These are phyloP conservation scores for Suhomyces wounanorum DNA, from an alignment of 1,139 yeast species.

Conservation along the genomic window DNA sequence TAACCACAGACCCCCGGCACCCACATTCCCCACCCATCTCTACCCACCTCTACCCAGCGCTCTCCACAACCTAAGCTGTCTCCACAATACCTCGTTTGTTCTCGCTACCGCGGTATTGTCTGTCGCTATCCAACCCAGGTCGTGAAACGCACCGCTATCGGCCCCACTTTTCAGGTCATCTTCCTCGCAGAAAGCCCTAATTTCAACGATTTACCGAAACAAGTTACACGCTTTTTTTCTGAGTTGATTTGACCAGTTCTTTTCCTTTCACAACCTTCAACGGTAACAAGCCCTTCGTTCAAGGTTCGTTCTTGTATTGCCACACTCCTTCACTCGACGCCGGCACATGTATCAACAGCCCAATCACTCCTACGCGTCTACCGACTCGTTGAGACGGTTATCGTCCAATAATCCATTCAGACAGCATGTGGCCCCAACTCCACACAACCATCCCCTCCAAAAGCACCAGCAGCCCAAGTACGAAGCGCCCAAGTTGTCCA, in stretches of 20 bases:
- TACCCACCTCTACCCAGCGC: too few relatives aligned
- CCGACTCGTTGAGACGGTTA: slow-evolving; percentile 48
- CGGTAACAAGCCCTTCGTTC: neutral
- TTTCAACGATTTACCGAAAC: neutral
- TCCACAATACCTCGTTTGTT: neutral
- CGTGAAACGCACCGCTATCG: neutral
- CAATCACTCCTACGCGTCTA: slow-evolving; percentile 35
- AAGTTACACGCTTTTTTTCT: slow-evolving; percentile 1
- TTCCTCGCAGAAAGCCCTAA: slow-evolving; percentile 1
- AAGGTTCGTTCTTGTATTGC: neutral
- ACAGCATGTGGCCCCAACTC: slow-evolving; percentile 13
- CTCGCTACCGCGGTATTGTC: neutral
- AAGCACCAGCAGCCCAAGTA: slow-evolving; percentile 5
- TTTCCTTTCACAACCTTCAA: neutral
- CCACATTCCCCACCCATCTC: neutral
- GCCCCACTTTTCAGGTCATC: slow-evolving; percentile 1
- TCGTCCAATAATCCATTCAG: slow-evolving; percentile 66
- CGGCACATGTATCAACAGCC: slow-evolving; percentile 45
- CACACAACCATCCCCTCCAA: neutral
- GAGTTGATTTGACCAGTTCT: neutral
- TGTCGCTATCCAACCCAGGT: neutral
- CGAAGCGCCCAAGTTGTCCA: slow-evolving; percentile 14
- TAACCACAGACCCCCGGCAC: too few relatives aligned
- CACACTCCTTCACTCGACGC: neutral
- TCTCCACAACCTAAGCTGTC: too few relatives aligned